Base-by-base conservation (phyloP, 305 asterid genomes). In the Vinca major region DNA sequence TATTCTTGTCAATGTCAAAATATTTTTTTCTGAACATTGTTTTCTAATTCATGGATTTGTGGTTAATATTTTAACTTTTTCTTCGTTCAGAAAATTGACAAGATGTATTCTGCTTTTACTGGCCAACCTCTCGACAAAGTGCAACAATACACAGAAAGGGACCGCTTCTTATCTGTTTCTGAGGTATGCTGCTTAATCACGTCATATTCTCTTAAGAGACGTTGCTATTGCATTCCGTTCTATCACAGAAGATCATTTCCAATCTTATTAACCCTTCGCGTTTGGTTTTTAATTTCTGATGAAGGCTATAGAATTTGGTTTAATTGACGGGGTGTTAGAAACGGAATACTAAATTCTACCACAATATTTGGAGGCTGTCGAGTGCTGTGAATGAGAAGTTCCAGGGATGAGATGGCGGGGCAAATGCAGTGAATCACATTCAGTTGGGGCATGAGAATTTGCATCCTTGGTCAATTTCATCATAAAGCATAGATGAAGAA, bases 301-400 rank as follows among this genome's bases (percentile, higher is more conserved):
- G 81, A 90, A 92, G 98, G 96, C 98, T 56, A 74, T 89, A 84
- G 98, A 92, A 70, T 92, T 92, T 21, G 98, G 96, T 72, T 92
- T 92, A 67, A 81, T 92, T 65, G 98, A 92, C 72, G 96, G 95
- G 69, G 79, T 88, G 73, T 53, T 92, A 74, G 98, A 89, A 82
- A 92, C 98, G 7, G 94, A 88, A 68, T 89, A 89, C 78, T 92
- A 72, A 82, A 33, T 65, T 33, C 7, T 14, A 65, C 13, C 26
- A 11, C 45, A 7, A 21, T 7, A 12, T 48, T 36, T 16, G 13
- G 21, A 48, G 17, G 33, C 55, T 44, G 10, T 2, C 1, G n/a
- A 7, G 4, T 20, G 40, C 39, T 37, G 48, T 16, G 20, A 20
- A 63, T 6, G 55, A 47, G 41, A 48, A 43, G 52, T 45, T 20